Evolutionary conservation across 2,329 filamentous ascomycete genomes (phyloP).

Genomic region (Penicillium sp.): DNA sequence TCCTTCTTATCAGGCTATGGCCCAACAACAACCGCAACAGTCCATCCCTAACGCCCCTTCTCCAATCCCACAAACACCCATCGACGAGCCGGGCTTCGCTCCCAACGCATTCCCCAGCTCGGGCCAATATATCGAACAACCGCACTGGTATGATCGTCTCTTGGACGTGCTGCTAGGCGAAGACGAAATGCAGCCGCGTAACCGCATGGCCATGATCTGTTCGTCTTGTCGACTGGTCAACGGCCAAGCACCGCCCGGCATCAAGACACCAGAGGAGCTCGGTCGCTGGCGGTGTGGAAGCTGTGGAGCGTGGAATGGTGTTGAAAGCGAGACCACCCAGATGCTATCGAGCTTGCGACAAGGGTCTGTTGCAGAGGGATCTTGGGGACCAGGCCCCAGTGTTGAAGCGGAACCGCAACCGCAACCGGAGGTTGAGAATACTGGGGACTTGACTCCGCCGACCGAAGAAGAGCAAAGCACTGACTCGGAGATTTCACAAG

Average conservation of each 20-base stretch:
- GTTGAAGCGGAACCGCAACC: conserved; percentile 17
- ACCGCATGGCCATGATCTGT: conserved; percentile 87
- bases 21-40: conserved; percentile 14
- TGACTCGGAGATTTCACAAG: conserved; percentile 21
- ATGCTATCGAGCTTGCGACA: conserved; percentile 66
- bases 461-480: conserved; percentile 24
- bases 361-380: conserved; percentile 14
- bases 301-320: conserved; percentile 81
- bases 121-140: conserved; percentile 40
- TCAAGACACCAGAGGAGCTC: conserved; percentile 72
- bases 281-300: conserved; percentile 85
- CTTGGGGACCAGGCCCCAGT: conserved; percentile 26
- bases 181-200: conserved; percentile 89
- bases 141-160: conserved; percentile 92
- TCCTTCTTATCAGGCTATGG: conserved; percentile 21
- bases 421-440: conserved; percentile 20
- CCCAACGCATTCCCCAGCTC: conserved; percentile 48
- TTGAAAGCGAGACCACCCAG: conserved; percentile 72
- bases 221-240: conserved; percentile 82
- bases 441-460: conserved; percentile 23
- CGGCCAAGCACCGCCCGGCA: conserved; percentile 89
- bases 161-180: conserved; percentile 91
- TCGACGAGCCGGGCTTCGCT: conserved; percentile 48
- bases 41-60: conserved; percentile 13
- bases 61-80: conserved; percentile 18